phyloP scores from a whole-genome alignment of 352 stramenopile species.

The Aphanomyces cochlioides region DNA sequence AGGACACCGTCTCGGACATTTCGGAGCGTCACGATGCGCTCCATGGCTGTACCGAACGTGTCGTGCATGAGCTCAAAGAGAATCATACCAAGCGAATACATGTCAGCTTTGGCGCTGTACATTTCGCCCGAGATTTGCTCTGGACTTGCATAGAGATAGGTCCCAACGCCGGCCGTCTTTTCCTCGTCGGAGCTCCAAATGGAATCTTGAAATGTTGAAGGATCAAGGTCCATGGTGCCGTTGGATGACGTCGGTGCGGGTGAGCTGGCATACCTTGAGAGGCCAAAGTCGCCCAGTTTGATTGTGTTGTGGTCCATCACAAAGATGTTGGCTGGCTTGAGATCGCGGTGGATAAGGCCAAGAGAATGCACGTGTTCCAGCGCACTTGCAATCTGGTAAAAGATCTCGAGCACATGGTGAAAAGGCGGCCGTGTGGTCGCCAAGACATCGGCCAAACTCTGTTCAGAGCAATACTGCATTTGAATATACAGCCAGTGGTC shows the following conservation, averaged over 20 bases:
- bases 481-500: conserved; percentile 91
- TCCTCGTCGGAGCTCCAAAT: conserved; percentile 67
- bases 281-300: conserved; percentile 87
- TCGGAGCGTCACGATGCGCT: conserved; percentile 80
- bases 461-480: conserved; percentile 87
- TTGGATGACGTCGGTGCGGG: conserved; percentile 38
- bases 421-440: conserved; percentile 47
- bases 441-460: conserved; percentile 84
- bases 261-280: conserved; percentile 70
- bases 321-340: conserved; percentile 92
- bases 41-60: conserved; percentile 86
- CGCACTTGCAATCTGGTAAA: conserved; percentile 85
- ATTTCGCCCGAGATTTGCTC: conserved; percentile 87
- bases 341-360: conserved; percentile 86
- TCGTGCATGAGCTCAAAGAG: conserved; percentile 88
- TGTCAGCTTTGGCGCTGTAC: conserved; percentile 90
- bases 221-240: conserved; percentile 41
- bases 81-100: conserved; percentile 90
- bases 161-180: conserved; percentile 85
- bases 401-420: conserved; percentile 77
- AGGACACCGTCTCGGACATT: conserved; percentile 70
- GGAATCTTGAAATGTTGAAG: conserved; percentile 20
- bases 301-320: conserved; percentile 84
- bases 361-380: conserved; percentile 88
- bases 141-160: conserved; percentile 86